Conservation (phyloP, 2,329 filamentous ascomycete species). For the Penicillium sp. region DNA sequence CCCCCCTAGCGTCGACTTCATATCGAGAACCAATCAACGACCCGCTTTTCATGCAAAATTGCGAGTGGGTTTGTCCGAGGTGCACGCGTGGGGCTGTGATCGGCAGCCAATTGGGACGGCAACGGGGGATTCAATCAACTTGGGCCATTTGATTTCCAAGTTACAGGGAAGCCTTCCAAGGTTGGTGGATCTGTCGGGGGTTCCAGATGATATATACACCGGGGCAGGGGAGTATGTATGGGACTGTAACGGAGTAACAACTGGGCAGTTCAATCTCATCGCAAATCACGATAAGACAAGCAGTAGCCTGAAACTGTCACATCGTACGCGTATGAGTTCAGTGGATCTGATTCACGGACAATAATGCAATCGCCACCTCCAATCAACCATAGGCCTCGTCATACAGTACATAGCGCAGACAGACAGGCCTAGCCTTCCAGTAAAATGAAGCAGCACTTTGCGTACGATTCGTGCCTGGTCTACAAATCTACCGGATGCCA, state of each 20-base stretch:
- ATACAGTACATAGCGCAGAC: neutral
- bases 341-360: conserved; percentile 16
- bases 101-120: conserved; percentile 19
- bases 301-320: conserved; percentile 6
- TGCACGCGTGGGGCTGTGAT: conserved; percentile 18
- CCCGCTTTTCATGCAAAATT: conserved; percentile 10
- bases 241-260: too few relatives aligned
- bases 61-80: conserved; percentile 13
- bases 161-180: neutral
- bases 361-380: conserved; percentile 13
- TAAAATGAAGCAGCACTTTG: neutral
- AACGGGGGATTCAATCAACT: conserved; percentile 19
- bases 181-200: neutral
- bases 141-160: neutral
- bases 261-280: neutral
- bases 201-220: too few relatives aligned
- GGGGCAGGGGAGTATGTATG: too few relatives aligned
- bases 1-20: conserved; percentile 18
- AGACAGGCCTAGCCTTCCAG: neutral
- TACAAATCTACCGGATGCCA: neutral
- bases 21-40: conserved; percentile 16
- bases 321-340: conserved; percentile 5
- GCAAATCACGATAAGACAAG: neutral
- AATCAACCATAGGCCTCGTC: conserved; percentile 2
- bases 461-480: neutral